phyloP scores from a whole-genome alignment of 2,329 filamentous ascomycete species.

The Colletotrichum sojae region DNA sequence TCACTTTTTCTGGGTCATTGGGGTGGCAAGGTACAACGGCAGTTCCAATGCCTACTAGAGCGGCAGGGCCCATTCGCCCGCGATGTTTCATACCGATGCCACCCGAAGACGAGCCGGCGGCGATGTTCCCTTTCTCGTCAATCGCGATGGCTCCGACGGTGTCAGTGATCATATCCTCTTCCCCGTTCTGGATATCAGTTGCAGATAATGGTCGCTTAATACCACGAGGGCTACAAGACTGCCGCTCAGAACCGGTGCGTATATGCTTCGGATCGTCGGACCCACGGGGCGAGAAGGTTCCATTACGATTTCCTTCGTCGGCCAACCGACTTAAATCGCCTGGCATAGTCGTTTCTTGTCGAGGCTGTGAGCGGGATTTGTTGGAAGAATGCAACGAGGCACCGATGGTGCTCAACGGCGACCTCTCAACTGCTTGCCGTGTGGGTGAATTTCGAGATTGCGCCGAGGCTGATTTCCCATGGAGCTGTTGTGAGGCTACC shows the following conservation, averaged over 20 bases:
- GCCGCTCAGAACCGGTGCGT: conserved; percentile 33
- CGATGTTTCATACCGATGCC: conserved; percentile 99
- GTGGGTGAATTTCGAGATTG: conserved; percentile 30
- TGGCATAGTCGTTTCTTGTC: conserved; percentile 6
- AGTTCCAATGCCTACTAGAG: conserved; percentile 91
- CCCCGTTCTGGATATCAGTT: conserved; percentile 59
- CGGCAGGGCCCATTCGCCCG: conserved; percentile 91
- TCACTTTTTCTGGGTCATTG: conserved; percentile 76
- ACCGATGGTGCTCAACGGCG: conserved; percentile 47
- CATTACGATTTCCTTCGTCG: conserved; percentile 37
- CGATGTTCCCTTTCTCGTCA: conserved; percentile 87
- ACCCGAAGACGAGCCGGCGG: conserved; percentile 94
- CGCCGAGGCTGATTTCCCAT: background rate
- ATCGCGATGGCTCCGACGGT: conserved; percentile 97
- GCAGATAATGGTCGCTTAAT: conserved; percentile 52
- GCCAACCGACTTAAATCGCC: conserved; percentile 6
- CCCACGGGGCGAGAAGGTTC: conserved; percentile 37
- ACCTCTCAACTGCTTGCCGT: conserved; percentile 43
- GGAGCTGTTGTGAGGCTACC: background rate
- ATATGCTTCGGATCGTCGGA: conserved; percentile 29
- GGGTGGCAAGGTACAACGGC: conserved; percentile 85
- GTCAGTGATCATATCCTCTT: conserved; percentile 84
- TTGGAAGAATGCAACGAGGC: conserved; percentile 25
- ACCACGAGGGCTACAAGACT: conserved; percentile 46
- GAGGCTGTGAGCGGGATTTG: conserved; percentile 17